phyloP scores from a whole-genome alignment of 148 eudicot genomes.

The Diospyros lotus region DNA sequence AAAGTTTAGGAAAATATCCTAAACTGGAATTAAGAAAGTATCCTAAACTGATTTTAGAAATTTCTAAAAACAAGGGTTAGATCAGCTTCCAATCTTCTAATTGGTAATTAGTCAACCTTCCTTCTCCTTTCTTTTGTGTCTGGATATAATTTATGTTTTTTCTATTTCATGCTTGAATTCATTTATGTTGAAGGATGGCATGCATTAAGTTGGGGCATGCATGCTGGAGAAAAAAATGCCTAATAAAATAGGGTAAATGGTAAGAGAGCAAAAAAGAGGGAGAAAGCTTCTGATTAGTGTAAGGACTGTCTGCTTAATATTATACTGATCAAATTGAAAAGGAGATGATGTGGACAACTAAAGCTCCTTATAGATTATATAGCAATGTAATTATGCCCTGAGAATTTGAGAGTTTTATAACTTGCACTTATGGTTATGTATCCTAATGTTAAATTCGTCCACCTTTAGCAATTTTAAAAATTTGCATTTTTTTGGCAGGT shows the following conservation, averaged over 20 bases:
- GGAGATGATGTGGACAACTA: background rate
- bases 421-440: background rate
- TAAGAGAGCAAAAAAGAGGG: background rate
- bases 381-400: too few species aligned
- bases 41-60: too few species aligned
- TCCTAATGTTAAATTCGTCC: background rate
- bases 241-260: too few species aligned
- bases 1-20: too few species aligned
- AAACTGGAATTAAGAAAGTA: too few species aligned
- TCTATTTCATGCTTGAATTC: background rate
- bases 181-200: background rate
- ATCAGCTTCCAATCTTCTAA: too few species aligned
- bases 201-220: too few species aligned
- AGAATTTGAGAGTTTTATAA: background rate
- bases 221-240: background rate
- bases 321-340: background rate
- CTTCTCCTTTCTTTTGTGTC: too few species aligned
- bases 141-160: too few species aligned
- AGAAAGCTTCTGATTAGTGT: background rate
- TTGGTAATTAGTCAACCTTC: too few species aligned
- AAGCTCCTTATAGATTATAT: background rate
- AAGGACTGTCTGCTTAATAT: background rate
- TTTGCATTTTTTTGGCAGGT: conserved; percentile 49
- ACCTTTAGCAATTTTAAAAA: background rate
- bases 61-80: too few species aligned